A percentile compares a stretch with the other conserved stretches of the same genome.
Evolutionary conservation across 2,329 filamentous ascomycete species (phyloP).

Genomic region (Colletotrichum sp.): DNA sequence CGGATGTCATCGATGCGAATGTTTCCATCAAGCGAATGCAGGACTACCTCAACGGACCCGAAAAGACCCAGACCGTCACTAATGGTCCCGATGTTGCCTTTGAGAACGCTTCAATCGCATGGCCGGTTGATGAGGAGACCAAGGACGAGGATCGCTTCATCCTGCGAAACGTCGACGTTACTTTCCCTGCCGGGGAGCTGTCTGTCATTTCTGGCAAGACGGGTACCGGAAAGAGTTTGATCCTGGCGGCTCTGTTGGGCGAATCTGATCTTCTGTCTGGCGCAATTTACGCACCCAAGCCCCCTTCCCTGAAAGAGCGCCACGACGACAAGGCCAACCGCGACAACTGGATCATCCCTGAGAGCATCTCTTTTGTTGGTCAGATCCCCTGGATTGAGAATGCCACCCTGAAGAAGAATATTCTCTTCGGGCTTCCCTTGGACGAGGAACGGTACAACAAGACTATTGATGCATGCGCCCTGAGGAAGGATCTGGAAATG

Average conservation of each 20-base stretch:
- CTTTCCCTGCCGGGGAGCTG: conserved; percentile 72
- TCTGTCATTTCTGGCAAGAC: conserved; percentile 80
- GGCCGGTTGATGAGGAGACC: conserved; percentile 70
- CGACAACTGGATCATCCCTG: conserved; percentile 72
- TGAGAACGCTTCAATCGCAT: conserved; percentile 72
- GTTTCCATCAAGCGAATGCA: conserved; percentile 77
- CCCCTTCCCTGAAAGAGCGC: conserved; percentile 50
- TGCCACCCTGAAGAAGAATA: conserved; percentile 78
- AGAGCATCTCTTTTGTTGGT: conserved; percentile 75
- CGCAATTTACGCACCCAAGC: conserved; percentile 60
- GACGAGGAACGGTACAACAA: conserved; percentile 73
- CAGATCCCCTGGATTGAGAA: conserved; percentile 90
- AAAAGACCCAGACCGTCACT: conserved; percentile 61
- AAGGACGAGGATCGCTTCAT: conserved; percentile 66
- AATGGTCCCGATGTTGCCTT: conserved; percentile 68
- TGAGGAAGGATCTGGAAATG: conserved; percentile 79
- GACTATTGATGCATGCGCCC: conserved; percentile 74
- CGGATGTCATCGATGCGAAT: conserved; percentile 72
- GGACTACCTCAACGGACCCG: conserved; percentile 70
- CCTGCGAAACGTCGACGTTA: conserved; percentile 67
- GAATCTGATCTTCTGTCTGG: conserved; percentile 75
- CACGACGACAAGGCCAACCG: conserved; percentile 67
- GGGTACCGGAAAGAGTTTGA: conserved; percentile 77
- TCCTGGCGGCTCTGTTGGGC: conserved; percentile 76
- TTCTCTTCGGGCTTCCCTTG: conserved; percentile 76